phyloP scores from a whole-genome alignment of 23 red algal genomes.

The Gracilaria caudata region DNA sequence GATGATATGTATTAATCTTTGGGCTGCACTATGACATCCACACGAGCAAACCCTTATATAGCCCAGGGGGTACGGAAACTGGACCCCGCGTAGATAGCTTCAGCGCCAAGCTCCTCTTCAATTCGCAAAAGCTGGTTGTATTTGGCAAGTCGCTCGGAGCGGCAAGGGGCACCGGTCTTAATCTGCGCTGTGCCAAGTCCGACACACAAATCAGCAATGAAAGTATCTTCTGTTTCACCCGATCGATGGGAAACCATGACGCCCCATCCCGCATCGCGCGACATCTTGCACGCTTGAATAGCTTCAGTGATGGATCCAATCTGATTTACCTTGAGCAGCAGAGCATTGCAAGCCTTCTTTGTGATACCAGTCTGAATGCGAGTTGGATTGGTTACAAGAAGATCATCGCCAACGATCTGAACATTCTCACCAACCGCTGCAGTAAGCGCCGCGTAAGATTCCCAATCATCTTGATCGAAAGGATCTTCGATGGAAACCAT shows the following conservation, averaged over 20 bases:
- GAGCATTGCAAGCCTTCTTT: conserved; percentile 89
- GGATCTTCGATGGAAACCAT: conserved; percentile 98
- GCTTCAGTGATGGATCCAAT: conserved; percentile 90
- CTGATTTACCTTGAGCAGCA: conserved; percentile 93
- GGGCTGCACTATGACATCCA: not conserved
- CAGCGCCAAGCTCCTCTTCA: conserved; percentile 89
- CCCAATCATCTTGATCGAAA: conserved; percentile 94
- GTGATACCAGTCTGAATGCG: conserved; percentile 87
- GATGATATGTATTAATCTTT: not conserved
- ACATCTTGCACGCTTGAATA: conserved; percentile 77
- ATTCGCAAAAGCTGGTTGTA: conserved; percentile 98
- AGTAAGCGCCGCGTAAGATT: conserved; percentile 79
- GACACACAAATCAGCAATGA: conserved; percentile 94
- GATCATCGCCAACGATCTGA: conserved; percentile 97
- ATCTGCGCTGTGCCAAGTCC: conserved; percentile 97
- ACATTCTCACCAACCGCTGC: conserved; percentile 74
- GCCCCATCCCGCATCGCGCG: conserved; percentile 85
- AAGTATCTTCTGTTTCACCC: conserved; percentile 97
- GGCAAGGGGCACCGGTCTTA: conserved; percentile 93
- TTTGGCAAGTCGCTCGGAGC: conserved; percentile 93
- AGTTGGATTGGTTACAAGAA: conserved; percentile 90
- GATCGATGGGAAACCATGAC: conserved; percentile 96
- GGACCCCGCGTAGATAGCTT: conserved; percentile 83
- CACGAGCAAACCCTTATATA: not conserved
- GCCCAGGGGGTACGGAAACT: conserved; percentile 92